Evolutionary conservation across 176 grass and related monocot genomes (phyloP).

Genomic region (Oryza meridionalis): DNA sequence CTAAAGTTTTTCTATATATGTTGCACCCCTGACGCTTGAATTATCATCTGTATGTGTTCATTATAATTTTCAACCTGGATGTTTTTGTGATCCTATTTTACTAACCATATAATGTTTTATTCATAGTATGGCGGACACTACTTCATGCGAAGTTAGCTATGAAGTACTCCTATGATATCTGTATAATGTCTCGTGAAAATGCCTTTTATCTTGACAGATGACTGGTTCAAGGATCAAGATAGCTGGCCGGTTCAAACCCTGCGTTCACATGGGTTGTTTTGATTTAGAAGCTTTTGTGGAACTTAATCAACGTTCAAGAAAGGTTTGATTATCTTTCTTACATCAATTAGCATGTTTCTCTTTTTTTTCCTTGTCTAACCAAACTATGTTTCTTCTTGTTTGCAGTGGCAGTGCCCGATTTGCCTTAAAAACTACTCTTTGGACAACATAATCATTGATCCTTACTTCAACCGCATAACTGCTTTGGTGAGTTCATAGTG

Average conservation of each 20-base stretch:
- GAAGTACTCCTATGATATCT: slow-evolving; percentile 6
- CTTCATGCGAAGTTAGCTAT: background rate
- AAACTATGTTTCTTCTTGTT: slow-evolving; percentile 34
- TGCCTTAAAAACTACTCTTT: slow-evolving; percentile 89
- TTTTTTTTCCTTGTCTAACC: slow-evolving; percentile 10
- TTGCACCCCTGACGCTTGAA: slow-evolving; percentile 7
- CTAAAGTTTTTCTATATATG: slow-evolving; percentile 26
- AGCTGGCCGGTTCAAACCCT: slow-evolving; percentile 92
- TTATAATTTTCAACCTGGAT: slow-evolving; percentile 2
- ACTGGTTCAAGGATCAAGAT: slow-evolving; percentile 79
- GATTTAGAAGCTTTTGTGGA: slow-evolving; percentile 96
- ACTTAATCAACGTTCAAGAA: slow-evolving; percentile 78
- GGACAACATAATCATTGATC: slow-evolving; percentile 85
- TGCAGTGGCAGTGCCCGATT: slow-evolving; percentile 98
- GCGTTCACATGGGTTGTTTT: slow-evolving; percentile 93
- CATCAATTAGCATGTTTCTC: background rate
- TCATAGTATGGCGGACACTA: slow-evolving; percentile 1
- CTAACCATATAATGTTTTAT: slow-evolving; percentile 5
- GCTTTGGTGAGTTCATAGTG: slow-evolving; percentile 66
- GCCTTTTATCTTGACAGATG: slow-evolving; percentile 62
- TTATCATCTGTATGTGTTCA: background rate
- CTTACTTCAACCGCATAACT: slow-evolving; percentile 92
- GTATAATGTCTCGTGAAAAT: slow-evolving; percentile 29
- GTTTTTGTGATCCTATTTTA: slow-evolving; percentile 5
- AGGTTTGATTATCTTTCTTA: slow-evolving; percentile 55